These are phyloP conservation scores for Thozetella sp. DNA, from an alignment of 495 filamentous ascomycete genomes.

Conservation along the genomic window DNA sequence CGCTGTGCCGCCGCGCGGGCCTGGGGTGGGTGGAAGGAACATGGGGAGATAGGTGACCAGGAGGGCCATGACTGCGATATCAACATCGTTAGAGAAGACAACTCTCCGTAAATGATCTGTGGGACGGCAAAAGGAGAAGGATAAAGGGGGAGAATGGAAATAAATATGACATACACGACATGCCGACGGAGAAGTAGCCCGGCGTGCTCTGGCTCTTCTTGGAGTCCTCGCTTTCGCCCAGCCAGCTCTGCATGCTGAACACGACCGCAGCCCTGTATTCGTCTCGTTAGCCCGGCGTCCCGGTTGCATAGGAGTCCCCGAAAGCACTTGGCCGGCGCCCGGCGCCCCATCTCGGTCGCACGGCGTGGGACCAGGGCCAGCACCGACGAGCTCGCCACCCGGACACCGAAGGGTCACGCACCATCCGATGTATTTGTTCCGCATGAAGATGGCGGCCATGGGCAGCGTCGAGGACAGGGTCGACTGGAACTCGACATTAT, in stretches of 20 bases:
- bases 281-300: background rate
- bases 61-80: constrained; percentile 74
- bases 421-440: constrained; percentile 90
- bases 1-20: constrained; percentile 23
- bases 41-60: constrained; percentile 81
- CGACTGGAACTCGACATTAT: constrained; percentile 52
- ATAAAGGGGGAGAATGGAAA: background rate
- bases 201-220: constrained; percentile 69
- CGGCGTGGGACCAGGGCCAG: too few relatives aligned
- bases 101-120: background rate
- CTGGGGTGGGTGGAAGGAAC: constrained; percentile 67
- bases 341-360: too few relatives aligned
- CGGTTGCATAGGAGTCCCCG: too few relatives aligned
- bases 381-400: too few relatives aligned
- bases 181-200: constrained; percentile 81
- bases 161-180: constrained; percentile 77
- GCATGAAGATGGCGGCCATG: constrained; percentile 93
- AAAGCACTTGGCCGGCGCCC: too few relatives aligned
- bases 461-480: constrained; percentile 83
- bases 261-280: constrained; percentile 74
- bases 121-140: background rate
- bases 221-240: constrained; percentile 79
- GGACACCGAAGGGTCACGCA: constrained; percentile 34
- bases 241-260: constrained; percentile 82
- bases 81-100: background rate